phyloP scores from a whole-genome alignment of 331 rosid species.

The Malus hybrid region DNA sequence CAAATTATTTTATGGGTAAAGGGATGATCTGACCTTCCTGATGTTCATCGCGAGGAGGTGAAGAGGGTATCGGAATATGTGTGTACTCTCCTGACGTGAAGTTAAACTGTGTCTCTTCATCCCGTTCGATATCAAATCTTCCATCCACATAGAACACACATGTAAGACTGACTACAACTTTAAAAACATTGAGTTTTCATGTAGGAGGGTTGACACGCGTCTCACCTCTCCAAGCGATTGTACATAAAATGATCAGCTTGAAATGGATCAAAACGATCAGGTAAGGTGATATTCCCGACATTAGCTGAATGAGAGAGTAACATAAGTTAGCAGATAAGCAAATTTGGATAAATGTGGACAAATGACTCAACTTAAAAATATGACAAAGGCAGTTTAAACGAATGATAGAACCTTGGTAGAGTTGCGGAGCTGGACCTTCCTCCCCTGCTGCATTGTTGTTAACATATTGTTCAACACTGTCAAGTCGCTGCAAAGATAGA shows the following conservation, averaged over 20 bases:
- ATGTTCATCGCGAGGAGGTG: constrained; percentile 39
- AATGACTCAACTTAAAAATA: background rate
- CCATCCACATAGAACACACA: constrained; percentile 8
- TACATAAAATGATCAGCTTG: constrained; percentile 28
- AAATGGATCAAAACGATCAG: constrained; percentile 44
- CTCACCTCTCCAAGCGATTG: constrained; percentile 67
- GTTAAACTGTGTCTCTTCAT: constrained; percentile 45
- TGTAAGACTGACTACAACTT: background rate
- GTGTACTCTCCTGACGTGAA: constrained; percentile 33
- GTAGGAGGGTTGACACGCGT: background rate
- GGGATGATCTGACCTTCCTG: constrained; percentile 31
- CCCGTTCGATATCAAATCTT: constrained; percentile 79
- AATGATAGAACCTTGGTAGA: constrained; percentile 35
- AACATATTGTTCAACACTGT: background rate
- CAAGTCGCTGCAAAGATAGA: background rate
- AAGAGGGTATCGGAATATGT: constrained; percentile 47
- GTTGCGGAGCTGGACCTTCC: constrained; percentile 32
- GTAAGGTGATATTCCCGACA: constrained; percentile 56
- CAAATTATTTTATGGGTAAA: background rate
- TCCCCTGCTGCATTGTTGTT: constrained; percentile 21
- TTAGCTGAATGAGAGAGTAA: constrained; percentile 38
- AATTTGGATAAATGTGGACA: background rate
- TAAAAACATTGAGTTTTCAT: background rate
- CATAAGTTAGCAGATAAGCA: constrained; percentile 9
- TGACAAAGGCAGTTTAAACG: background rate